Conservation (phyloP, 2,329 filamentous ascomycete species). For the Blastomyces emzantsi region DNA sequence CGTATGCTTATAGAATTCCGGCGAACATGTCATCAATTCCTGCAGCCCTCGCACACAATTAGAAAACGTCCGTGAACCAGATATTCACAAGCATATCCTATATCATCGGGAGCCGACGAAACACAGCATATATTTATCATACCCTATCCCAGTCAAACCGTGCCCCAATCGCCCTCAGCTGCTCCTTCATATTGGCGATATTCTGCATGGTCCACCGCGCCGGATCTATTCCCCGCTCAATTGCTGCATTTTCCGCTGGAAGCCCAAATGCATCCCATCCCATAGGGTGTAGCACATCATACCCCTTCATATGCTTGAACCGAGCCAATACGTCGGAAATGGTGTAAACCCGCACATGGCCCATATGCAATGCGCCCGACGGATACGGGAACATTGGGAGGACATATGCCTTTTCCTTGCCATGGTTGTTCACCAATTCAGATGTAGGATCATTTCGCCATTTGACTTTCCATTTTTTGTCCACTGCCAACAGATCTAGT, state of each 20-base stretch:
- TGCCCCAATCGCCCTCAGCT: conserved; percentile 69
- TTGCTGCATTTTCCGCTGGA: conserved; percentile 83
- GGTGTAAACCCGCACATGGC: conserved; percentile 80
- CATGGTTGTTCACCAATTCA: conserved; percentile 5
- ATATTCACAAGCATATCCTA: conserved; percentile 8
- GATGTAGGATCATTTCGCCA: conserved; percentile 30
- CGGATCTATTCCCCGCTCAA: conserved; percentile 70
- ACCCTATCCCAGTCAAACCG: conserved; percentile 77
- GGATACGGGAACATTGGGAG: conserved; percentile 93
- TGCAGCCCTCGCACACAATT: conserved; percentile 30
- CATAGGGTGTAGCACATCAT: conserved; percentile 75
- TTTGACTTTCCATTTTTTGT: conserved; percentile 47
- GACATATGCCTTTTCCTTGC: conserved; percentile 51
- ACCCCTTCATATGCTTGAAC: conserved; percentile 64
- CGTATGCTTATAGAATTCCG: conserved; percentile 80
- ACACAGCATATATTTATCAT: conserved; percentile 27
- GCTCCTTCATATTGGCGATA: conserved; percentile 75
- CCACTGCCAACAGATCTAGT: conserved; percentile 40
- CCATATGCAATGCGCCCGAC: conserved; percentile 75
- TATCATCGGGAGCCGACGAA: conserved; percentile 11
- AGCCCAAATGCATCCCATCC: conserved; percentile 91
- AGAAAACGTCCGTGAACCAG: conserved; percentile 21
- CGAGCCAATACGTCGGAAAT: conserved; percentile 79
- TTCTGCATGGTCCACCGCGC: conserved; percentile 71
- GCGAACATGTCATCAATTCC: conserved; percentile 78